A percentile compares a stretch with the other conserved stretches of the same genome.
These are phyloP conservation scores for Pulveroboletus frians DNA, from an alignment of 768 basidiomycete species.

Conservation along the genomic window DNA sequence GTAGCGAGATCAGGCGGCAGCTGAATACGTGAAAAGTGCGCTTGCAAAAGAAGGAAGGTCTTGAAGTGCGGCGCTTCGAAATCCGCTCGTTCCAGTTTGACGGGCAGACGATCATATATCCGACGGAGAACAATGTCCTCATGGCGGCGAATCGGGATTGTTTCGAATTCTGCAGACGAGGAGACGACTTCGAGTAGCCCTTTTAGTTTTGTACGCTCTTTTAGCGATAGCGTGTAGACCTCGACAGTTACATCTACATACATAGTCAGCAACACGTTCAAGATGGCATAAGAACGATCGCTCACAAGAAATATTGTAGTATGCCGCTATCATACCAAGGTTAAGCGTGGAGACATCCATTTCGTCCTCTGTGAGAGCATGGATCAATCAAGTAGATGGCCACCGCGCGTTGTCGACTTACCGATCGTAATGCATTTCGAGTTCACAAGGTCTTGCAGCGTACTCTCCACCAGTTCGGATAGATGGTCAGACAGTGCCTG, in stretches of 20 bases:
- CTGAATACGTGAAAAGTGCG: conserved; percentile 91
- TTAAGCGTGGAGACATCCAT: conserved; percentile 92
- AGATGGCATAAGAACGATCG: conserved; percentile 4
- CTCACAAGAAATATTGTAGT: conserved; percentile 90
- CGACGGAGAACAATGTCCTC: conserved; percentile 81
- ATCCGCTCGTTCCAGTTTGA: conserved; percentile 80
- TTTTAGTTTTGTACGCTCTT: conserved; percentile 95
- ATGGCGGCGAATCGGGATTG: conserved; percentile 90
- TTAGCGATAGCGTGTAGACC: conserved; percentile 92
- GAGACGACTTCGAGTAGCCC: conserved; percentile 95
- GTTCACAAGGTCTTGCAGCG: conserved; percentile 83
- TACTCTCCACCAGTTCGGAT: conserved; percentile 93
- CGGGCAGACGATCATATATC: conserved; percentile 94
- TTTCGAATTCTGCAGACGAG: conserved; percentile 94
- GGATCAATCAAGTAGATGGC: neutral
- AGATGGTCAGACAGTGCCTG: conserved; percentile 94
- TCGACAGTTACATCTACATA: conserved; percentile 86
- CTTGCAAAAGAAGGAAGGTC: conserved; percentile 93
- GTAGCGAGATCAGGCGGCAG: conserved; percentile 91
- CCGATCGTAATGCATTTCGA: conserved; percentile 94
- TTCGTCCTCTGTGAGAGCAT: conserved; percentile 59
- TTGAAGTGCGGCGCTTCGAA: conserved; percentile 98
- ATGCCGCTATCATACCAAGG: conserved; percentile 97
- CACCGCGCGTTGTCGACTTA: conserved; percentile 27
- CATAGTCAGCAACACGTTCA: neutral